Conservation (phyloP, 2,329 filamentous ascomycete species). For the Alternaria sp. region DNA sequence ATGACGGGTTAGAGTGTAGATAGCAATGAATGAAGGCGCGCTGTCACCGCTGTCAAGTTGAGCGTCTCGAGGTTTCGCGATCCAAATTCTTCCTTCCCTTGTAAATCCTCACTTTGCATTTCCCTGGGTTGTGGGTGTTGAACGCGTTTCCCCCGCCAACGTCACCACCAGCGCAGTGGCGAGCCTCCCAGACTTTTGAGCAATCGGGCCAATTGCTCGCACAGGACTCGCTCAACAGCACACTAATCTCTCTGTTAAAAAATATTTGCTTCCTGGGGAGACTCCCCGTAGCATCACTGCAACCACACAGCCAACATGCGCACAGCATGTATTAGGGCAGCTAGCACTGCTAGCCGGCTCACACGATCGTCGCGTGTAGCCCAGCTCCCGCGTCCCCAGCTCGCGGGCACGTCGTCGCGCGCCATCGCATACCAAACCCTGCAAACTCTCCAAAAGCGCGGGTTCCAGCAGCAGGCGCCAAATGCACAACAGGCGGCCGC, state of each 20-base stretch:
- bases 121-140: neutral
- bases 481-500: slow-evolving; percentile 25
- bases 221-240: neutral
- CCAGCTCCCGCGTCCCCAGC: slow-evolving; percentile 29
- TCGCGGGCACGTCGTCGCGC: slow-evolving; percentile 23
- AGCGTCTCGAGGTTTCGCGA: slow-evolving; percentile 4
- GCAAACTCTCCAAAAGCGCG: slow-evolving; percentile 23
- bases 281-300: slow-evolving; percentile 1
- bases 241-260: neutral
- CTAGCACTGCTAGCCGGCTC: slow-evolving; percentile 36
- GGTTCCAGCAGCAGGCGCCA: slow-evolving; percentile 32
- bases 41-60: slow-evolving; percentile 2
- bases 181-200: neutral
- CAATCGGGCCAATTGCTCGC: neutral
- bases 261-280: neutral
- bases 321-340: slow-evolving; percentile 40
- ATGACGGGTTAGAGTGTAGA: slow-evolving; percentile 15
- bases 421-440: slow-evolving; percentile 22
- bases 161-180: neutral
- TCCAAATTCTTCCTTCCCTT: slow-evolving; percentile 2
- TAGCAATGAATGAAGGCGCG: neutral
- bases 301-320: slow-evolving; percentile 32
- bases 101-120: neutral
- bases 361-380: slow-evolving; percentile 27
- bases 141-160: neutral